These are phyloP conservation scores for Pinguiococcus pyrenoidosus DNA, from an alignment of 108 stramenopile species.

Conservation along the genomic window DNA sequence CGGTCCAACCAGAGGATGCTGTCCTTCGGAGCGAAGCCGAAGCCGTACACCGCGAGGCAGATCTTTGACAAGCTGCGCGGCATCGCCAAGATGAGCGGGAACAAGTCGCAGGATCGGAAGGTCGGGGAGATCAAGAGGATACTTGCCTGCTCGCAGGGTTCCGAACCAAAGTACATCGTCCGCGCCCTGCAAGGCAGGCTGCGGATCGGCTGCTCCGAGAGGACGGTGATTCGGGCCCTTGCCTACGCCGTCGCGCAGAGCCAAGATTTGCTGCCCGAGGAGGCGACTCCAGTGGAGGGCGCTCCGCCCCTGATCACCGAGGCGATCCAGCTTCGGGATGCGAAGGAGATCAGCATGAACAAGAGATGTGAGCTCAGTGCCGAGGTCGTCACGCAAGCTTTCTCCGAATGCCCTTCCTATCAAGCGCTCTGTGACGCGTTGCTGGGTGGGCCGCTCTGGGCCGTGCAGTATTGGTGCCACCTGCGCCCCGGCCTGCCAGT, in stretches of 20 bases:
- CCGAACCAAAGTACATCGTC: constrained; percentile 88
- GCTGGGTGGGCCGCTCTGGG: constrained; percentile 47
- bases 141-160: constrained; percentile 51
- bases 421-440: constrained; percentile 68
- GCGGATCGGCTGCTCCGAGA: constrained; percentile 81
- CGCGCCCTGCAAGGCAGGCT: constrained; percentile 96
- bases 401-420: constrained; percentile 80
- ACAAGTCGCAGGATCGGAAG: constrained; percentile 74
- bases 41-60: constrained; percentile 44
- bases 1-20: constrained; percentile 76
- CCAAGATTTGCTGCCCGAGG: constrained; percentile 12
- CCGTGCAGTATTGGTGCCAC: constrained; percentile 53
- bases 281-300: neutral
- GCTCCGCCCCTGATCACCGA: neutral
- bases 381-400: constrained; percentile 82
- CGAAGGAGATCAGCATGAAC: constrained; percentile 26
- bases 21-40: constrained; percentile 45
- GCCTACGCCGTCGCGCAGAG: constrained; percentile 63
- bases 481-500: constrained; percentile 89
- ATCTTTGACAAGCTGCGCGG: constrained; percentile 47
- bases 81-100: constrained; percentile 60
- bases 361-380: constrained; percentile 68
- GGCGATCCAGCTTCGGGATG: constrained; percentile 4
- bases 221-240: constrained; percentile 81
- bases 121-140: constrained; percentile 77